phyloP scores from a whole-genome alignment of 1,284 basidiomycete species.

The Microbotryum lychnidis-dioicae region DNA sequence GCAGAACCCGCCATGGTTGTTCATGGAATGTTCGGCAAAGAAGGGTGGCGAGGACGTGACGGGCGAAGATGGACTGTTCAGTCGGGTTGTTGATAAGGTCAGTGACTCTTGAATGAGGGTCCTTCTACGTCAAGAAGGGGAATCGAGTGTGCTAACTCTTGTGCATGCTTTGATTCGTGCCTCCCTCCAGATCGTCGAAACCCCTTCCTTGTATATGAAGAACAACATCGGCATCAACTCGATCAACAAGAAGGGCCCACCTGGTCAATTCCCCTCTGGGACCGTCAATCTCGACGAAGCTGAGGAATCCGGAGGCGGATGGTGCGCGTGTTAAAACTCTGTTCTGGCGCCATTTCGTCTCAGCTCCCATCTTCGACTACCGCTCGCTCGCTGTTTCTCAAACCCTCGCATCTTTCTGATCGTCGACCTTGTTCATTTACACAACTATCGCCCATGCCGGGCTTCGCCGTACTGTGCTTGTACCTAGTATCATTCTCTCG shows the following conservation, averaged over 20 bases:
- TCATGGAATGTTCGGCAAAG: conserved; percentile 59
- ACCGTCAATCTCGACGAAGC: conserved; percentile 24
- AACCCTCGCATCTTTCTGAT: too few species aligned
- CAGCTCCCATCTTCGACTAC: too few species aligned
- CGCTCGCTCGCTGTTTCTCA: too few species aligned
- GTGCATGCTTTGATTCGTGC: background rate
- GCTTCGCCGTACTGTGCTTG: too few species aligned
- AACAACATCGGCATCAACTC: background rate
- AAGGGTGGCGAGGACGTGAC: conserved; percentile 50
- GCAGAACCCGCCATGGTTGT: conserved; percentile 53
- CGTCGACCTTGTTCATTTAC: too few species aligned
- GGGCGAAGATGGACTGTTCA: conserved; percentile 70
- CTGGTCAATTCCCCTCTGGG: conserved; percentile 17
- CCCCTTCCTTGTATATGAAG: conserved; percentile 39
- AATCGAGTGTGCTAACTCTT: background rate
- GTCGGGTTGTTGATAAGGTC: conserved; percentile 62
- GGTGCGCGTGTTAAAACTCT: conserved; percentile 24
- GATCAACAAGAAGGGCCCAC: conserved; percentile 4
- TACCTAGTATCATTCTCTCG: too few species aligned
- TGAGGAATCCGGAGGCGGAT: conserved; percentile 11
- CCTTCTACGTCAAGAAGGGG: background rate
- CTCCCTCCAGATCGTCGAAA: conserved; percentile 40
- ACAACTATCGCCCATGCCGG: too few species aligned
- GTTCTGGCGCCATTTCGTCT: background rate
- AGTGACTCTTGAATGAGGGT: conserved; percentile 8